These are phyloP conservation scores for Platanthera zijinensis DNA, from an alignment of 106 monocot genomes.

Conservation along the genomic window DNA sequence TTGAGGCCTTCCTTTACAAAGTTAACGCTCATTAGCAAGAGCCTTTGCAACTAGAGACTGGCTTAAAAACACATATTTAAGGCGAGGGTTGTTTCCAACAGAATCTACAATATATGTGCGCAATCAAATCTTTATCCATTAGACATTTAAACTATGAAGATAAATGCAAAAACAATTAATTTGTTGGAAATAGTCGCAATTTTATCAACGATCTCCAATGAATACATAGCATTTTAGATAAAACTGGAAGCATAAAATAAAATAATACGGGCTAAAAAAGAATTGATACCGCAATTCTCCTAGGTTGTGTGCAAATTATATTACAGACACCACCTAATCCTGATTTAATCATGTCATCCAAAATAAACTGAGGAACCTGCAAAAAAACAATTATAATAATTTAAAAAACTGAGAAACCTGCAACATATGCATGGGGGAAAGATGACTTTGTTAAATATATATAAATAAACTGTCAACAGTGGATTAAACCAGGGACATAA, in stretches of 20 bases:
- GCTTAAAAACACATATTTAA: too few relatives aligned
- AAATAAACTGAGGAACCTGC: conserved; percentile 94
- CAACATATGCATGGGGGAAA: conserved; percentile 6
- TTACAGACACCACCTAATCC: conserved; percentile 65
- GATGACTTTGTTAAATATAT: not conserved
- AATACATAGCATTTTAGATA: not conserved
- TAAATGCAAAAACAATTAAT: not conserved
- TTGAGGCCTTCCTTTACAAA: too few relatives aligned
- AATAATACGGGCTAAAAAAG: not conserved
- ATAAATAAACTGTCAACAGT: not conserved
- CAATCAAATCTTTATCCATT: too few relatives aligned
- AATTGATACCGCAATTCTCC: conserved; percentile 84
- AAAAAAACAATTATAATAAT: not conserved
- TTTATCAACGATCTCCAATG: not conserved
- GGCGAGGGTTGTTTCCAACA: too few relatives aligned
- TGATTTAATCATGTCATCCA: conserved; percentile 93
- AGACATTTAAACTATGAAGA: not conserved
- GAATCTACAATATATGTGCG: too few relatives aligned
- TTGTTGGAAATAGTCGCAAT: not conserved
- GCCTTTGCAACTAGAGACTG: too few relatives aligned
- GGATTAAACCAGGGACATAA: not conserved
- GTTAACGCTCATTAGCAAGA: too few relatives aligned
- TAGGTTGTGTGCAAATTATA: conserved; percentile 93
- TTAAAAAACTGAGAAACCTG: conserved; percentile 92
- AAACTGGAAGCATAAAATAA: not conserved